These are phyloP conservation scores for Cladorrhinum sp. DNA, from an alignment of 2,329 filamentous ascomycete genomes.

Conservation along the genomic window DNA sequence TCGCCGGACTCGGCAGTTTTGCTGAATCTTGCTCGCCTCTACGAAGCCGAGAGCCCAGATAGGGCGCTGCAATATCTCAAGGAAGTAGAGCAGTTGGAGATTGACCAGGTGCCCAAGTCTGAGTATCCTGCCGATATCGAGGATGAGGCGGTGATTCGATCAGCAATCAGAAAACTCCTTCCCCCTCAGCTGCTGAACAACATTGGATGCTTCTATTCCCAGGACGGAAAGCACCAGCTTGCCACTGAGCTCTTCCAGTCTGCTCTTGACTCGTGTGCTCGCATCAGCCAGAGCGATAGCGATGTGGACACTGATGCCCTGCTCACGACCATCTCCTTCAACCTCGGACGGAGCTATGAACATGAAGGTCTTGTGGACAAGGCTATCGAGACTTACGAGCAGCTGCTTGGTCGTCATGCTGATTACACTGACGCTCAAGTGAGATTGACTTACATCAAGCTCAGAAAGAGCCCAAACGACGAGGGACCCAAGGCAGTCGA, in stretches of 20 bases:
- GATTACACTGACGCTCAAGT: slow-evolving; percentile 92
- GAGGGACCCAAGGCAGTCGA: slow-evolving; percentile 83
- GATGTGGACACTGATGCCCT: slow-evolving; percentile 83
- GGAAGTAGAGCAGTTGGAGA: slow-evolving; percentile 86
- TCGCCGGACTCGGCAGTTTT: slow-evolving; percentile 81
- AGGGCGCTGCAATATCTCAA: slow-evolving; percentile 89
- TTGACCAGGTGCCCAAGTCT: slow-evolving; percentile 71
- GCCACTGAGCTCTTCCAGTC: slow-evolving; percentile 88
- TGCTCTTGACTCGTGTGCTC: slow-evolving; percentile 84
- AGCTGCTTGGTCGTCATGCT: slow-evolving; percentile 75
- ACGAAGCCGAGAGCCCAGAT: slow-evolving; percentile 80
- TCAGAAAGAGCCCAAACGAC: slow-evolving; percentile 76
- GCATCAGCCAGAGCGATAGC: slow-evolving; percentile 70
- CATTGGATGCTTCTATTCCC: slow-evolving; percentile 93
- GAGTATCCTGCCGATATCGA: slow-evolving; percentile 60
- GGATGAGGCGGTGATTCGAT: slow-evolving; percentile 59
- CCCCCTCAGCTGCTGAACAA: slow-evolving; percentile 94
- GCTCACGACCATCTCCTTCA: slow-evolving; percentile 95
- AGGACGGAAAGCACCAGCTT: slow-evolving; percentile 74
- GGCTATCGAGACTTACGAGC: slow-evolving; percentile 84
- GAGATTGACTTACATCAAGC: slow-evolving; percentile 83
- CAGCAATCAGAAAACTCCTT: slow-evolving; percentile 69
- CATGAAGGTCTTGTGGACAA: slow-evolving; percentile 75
- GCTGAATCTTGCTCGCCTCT: slow-evolving; percentile 86
- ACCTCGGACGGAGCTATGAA: slow-evolving; percentile 90